A percentile compares a stretch with the other conserved stretches of the same genome.
These are phyloP conservation scores for Lyophyllum shimeji DNA, from an alignment of 768 basidiomycete genomes.

Conservation along the genomic window DNA sequence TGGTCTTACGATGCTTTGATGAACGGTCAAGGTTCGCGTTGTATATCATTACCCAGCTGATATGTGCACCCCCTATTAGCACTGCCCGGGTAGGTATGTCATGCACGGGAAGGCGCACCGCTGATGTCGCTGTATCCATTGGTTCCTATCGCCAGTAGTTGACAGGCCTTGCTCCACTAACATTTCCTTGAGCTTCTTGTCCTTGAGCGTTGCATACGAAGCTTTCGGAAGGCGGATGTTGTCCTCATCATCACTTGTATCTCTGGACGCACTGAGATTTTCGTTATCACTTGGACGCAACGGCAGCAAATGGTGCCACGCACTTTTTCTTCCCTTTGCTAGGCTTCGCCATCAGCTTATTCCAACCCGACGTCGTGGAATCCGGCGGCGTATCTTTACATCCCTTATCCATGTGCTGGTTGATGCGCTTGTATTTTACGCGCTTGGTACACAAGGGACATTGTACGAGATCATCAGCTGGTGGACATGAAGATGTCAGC, in stretches of 20 bases:
- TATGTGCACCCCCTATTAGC: background rate
- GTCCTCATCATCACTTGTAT: constrained; percentile 29
- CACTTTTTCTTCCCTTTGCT: constrained; percentile 45
- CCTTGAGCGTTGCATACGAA: constrained; percentile 64
- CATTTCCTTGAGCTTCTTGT: constrained; percentile 57
- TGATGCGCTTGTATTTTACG: constrained; percentile 50
- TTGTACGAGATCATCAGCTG: constrained; percentile 40
- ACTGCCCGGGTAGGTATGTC: background rate
- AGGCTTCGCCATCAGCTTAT: constrained; percentile 38
- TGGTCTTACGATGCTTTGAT: constrained; percentile 40
- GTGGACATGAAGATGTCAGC: background rate
- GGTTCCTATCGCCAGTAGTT: constrained; percentile 48
- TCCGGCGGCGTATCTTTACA: constrained; percentile 41
- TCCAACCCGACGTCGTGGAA: constrained; percentile 40
- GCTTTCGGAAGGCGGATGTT: constrained; percentile 57
- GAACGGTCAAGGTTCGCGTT: constrained; percentile 72
- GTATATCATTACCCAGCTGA: constrained; percentile 69
- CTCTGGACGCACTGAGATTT: constrained; percentile 2
- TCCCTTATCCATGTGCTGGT: constrained; percentile 64
- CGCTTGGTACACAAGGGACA: constrained; percentile 63
- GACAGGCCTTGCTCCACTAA: constrained; percentile 51
- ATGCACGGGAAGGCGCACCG: constrained; percentile 36
- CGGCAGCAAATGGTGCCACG: background rate
- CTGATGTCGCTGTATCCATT: constrained; percentile 57
- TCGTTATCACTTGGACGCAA: too few relatives aligned